Conservation (phyloP, 805 yeast genomes). For the Teunomyces stri region DNA sequence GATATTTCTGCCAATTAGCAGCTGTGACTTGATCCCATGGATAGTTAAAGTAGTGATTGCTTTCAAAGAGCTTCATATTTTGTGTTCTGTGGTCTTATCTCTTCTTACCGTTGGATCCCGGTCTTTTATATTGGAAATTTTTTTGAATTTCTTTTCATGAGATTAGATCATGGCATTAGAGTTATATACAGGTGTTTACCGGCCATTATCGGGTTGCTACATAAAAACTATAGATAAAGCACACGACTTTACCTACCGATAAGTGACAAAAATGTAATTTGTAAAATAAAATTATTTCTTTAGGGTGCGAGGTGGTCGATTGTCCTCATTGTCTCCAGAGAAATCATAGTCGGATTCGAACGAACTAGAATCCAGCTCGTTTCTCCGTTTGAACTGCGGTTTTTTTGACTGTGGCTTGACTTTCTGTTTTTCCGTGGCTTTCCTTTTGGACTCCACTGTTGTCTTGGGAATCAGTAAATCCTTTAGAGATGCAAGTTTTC, state of each 20-base stretch:
- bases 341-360: not conserved
- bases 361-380: not conserved
- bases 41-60: constrained; percentile 68
- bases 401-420: not conserved
- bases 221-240: not conserved
- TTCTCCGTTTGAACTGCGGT: not conserved
- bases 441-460: not conserved
- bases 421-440: not conserved
- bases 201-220: not conserved
- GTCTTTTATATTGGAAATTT: not conserved
- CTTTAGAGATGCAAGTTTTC: not conserved
- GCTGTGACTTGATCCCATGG: constrained; percentile 95
- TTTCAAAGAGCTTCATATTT: constrained; percentile 75
- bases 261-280: not conserved
- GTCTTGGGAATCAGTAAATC: not conserved
- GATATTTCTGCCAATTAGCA: constrained; percentile 96
- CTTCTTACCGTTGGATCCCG: not conserved
- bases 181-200: not conserved
- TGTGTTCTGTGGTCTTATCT: not conserved
- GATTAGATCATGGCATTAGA: not conserved
- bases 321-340: not conserved
- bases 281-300: too few relatives aligned
- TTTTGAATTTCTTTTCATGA: constrained; percentile 1
- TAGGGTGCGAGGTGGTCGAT: not conserved
- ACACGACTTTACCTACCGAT: not conserved